Conservation (phyloP, 768 basidiomycete genomes). For the Candolleomyces aberdarensis region DNA sequence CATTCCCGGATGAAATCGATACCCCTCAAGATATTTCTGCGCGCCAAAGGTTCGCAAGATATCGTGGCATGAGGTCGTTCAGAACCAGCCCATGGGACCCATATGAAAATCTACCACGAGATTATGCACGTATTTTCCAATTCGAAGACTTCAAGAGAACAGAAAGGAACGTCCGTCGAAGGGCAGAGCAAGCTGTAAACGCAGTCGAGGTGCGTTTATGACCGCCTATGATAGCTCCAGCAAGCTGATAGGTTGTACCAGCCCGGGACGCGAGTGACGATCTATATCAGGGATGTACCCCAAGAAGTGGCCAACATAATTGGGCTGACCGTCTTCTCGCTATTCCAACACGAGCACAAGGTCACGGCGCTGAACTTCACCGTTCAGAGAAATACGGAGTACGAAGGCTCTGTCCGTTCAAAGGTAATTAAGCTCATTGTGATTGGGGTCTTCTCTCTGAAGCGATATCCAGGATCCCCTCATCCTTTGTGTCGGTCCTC, state of each 20-base stretch:
- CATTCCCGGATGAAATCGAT: constrained; percentile 97
- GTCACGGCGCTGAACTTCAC: constrained; percentile 89
- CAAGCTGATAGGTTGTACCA: constrained; percentile 25
- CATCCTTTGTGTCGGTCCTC: constrained; percentile 84
- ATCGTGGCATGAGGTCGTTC: constrained; percentile 87
- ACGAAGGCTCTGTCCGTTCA: constrained; percentile 80
- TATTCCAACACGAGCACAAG: constrained; percentile 96
- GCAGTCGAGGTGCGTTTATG: constrained; percentile 58
- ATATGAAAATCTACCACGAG: constrained; percentile 90
- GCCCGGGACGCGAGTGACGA: constrained; percentile 79
- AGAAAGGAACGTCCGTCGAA: constrained; percentile 63
- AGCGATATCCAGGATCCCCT: constrained; percentile 65
- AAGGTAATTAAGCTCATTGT: constrained; percentile 53
- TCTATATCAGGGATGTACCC: constrained; percentile 77
- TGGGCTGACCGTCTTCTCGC: constrained; percentile 68
- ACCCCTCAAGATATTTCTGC: constrained; percentile 87
- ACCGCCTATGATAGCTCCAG: background rate
- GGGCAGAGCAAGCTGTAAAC: constrained; percentile 57
- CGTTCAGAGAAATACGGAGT: constrained; percentile 94
- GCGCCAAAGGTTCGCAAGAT: constrained; percentile 82
- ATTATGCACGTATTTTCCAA: constrained; percentile 94
- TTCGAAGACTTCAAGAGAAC: constrained; percentile 94
- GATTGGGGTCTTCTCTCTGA: constrained; percentile 4
- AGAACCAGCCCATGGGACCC: constrained; percentile 97
- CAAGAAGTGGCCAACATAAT: constrained; percentile 41